Conservation (phyloP, 1,139 yeast species). For the Hyphopichia fennica region DNA sequence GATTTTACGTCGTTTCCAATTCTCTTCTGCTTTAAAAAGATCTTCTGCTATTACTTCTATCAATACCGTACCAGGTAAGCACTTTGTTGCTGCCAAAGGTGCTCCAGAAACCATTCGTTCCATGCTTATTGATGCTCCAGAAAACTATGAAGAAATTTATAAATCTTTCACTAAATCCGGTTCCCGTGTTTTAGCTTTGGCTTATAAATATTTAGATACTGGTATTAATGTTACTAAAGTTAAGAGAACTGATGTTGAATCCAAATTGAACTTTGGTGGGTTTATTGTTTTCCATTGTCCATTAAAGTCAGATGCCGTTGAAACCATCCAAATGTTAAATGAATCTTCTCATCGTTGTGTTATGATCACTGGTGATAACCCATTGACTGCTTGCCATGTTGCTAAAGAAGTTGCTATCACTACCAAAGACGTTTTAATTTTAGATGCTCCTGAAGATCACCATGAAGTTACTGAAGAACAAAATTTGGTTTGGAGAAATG, state of each 20-base stretch:
- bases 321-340: conserved; percentile 86
- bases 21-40: conserved; percentile 92
- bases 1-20: conserved; percentile 92
- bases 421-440: conserved; percentile 73
- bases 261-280: conserved; percentile 78
- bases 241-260: conserved; percentile 75
- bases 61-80: conserved; percentile 48
- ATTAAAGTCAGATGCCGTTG: conserved; percentile 87
- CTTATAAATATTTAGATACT: conserved; percentile 70
- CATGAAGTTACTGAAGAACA: conserved; percentile 53
- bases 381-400: conserved; percentile 96
- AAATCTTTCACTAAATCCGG: conserved; percentile 94
- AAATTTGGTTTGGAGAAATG: conserved; percentile 78
- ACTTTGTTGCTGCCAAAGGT: conserved; percentile 90
- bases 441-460: conserved; percentile 80
- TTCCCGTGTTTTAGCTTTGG: conserved; percentile 93
- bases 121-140: conserved; percentile 74
- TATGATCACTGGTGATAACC: conserved; percentile 99
- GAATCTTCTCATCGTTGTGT: conserved; percentile 93
- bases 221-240: conserved; percentile 52
- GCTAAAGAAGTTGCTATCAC: conserved; percentile 91
- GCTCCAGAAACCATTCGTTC: conserved; percentile 96
- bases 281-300: conserved; percentile 98
- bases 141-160: conserved; percentile 78
- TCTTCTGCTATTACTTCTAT: conserved; percentile 84